A percentile compares a stretch with the other conserved stretches of the same genome.
These are phyloP conservation scores for Microsporum audouinii DNA, from an alignment of 2,329 filamentous ascomycete genomes.

Conservation along the genomic window DNA sequence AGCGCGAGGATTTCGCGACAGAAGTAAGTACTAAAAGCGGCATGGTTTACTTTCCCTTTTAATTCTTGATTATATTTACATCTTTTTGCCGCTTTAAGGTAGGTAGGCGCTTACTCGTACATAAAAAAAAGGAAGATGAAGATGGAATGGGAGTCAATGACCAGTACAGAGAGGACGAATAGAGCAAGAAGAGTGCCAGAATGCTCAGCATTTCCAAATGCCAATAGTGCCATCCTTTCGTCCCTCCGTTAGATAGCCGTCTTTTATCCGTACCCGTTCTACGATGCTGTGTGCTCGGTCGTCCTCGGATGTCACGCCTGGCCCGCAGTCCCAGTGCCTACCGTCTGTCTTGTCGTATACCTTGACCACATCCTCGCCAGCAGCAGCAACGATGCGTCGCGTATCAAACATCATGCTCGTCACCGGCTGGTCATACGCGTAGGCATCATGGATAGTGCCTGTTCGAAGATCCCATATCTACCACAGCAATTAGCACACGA, in stretches of 20 bases:
- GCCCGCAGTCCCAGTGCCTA: slow-evolving; percentile 90
- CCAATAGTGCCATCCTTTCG: slow-evolving; percentile 77
- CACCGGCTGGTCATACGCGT: slow-evolving; percentile 82
- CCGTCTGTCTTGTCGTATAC: slow-evolving; percentile 97
- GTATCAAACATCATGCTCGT: slow-evolving; percentile 97
- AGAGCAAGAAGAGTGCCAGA: background rate
- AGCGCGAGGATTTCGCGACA: background rate
- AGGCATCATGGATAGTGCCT: slow-evolving; percentile 89
- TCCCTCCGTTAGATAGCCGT: slow-evolving; percentile 88
- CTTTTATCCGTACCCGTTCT: slow-evolving; percentile 78
- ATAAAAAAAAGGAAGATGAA: background rate
- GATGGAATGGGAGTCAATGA: background rate
- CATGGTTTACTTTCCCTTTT: background rate
- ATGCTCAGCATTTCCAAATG: slow-evolving; percentile 63
- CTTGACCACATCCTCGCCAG: slow-evolving; percentile 87
- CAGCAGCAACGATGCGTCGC: slow-evolving; percentile 77
- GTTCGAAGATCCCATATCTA: slow-evolving; percentile 98
- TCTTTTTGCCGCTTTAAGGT: background rate
- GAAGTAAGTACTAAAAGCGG: background rate
- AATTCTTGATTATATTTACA: background rate
- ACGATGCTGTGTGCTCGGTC: slow-evolving; percentile 58
- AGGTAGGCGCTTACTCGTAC: background rate
- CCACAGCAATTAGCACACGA: background rate
- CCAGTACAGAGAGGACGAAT: background rate
- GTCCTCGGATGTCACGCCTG: slow-evolving; percentile 56